These are phyloP conservation scores for Phytophthora podocarpi DNA, from an alignment of 352 stramenopile species.

Conservation along the genomic window DNA sequence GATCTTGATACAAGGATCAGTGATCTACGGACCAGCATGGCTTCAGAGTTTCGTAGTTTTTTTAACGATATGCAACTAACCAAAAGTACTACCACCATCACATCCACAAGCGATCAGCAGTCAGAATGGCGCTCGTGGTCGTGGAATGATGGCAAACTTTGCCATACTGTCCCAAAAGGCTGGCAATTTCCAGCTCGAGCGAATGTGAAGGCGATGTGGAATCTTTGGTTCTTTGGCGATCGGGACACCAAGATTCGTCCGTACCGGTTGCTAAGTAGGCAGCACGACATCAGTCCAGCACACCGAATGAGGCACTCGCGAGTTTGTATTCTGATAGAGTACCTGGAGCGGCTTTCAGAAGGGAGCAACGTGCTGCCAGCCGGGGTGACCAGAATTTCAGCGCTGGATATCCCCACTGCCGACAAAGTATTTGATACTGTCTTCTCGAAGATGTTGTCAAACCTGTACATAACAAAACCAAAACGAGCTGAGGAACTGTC, in stretches of 20 bases:
- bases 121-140: neutral
- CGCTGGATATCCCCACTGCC: neutral
- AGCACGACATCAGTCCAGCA: slow-evolving; percentile 2
- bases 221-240: slow-evolving; percentile 7
- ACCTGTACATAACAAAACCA: neutral
- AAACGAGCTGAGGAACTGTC: neutral
- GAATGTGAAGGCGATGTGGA: slow-evolving; percentile 3
- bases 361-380: neutral
- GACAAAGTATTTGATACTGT: neutral
- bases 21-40: neutral
- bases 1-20: too few relatives aligned
- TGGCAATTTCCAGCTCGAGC: slow-evolving; percentile 5
- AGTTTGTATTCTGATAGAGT: slow-evolving; percentile 1
- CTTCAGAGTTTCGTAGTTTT: too few relatives aligned
- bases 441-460: neutral
- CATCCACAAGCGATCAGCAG: too few relatives aligned
- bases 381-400: neutral
- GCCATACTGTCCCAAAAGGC: neutral
- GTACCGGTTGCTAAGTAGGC: slow-evolving; percentile 3
- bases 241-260: neutral
- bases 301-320: slow-evolving; percentile 11
- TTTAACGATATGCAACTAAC: too few relatives aligned
- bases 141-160: slow-evolving; percentile 1
- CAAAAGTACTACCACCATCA: too few relatives aligned
- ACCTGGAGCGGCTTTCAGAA: neutral